phyloP scores from a whole-genome alignment of 139 green algal species.

The Diplosphaera chodatii region DNA sequence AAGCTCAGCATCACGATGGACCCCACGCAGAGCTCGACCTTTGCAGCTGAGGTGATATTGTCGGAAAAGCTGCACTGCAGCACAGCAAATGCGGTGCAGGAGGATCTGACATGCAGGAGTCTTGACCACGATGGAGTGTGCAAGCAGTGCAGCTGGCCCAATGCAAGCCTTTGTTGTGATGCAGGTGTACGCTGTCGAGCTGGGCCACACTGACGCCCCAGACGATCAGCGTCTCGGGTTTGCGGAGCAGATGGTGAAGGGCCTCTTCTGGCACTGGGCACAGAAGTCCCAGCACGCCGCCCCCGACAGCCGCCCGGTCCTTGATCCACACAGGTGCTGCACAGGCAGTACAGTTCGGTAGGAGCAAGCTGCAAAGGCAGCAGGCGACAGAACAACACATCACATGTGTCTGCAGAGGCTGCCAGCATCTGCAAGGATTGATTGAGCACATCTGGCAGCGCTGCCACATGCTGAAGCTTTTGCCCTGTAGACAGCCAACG shows the following conservation, averaged over 20 bases:
- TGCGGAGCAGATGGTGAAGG: slow-evolving; percentile 55
- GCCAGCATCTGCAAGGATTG: too few relatives aligned
- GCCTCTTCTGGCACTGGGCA: slow-evolving; percentile 45
- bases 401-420: too few relatives aligned
- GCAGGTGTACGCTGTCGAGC: slow-evolving; percentile 68
- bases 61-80: too few relatives aligned
- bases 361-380: too few relatives aligned
- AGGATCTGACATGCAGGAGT: too few relatives aligned
- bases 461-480: too few relatives aligned
- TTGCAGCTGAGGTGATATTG: slow-evolving; percentile 29
- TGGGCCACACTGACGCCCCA: slow-evolving; percentile 23
- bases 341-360: too few relatives aligned
- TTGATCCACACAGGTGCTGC: not conserved
- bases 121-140: too few relatives aligned
- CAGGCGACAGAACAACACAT: too few relatives aligned
- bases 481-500: not conserved
- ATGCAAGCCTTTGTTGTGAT: slow-evolving; percentile 57
- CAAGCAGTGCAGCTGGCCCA: too few relatives aligned
- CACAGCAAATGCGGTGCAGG: too few relatives aligned
- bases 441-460: too few relatives aligned
- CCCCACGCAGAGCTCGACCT: slow-evolving; percentile 71
- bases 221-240: slow-evolving; percentile 55
- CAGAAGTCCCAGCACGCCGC: not conserved
- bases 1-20: slow-evolving; percentile 56
- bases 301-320: not conserved